Evolutionary conservation across 345 rosid species (phyloP).

Genomic region (Gossypium anomalum): DNA sequence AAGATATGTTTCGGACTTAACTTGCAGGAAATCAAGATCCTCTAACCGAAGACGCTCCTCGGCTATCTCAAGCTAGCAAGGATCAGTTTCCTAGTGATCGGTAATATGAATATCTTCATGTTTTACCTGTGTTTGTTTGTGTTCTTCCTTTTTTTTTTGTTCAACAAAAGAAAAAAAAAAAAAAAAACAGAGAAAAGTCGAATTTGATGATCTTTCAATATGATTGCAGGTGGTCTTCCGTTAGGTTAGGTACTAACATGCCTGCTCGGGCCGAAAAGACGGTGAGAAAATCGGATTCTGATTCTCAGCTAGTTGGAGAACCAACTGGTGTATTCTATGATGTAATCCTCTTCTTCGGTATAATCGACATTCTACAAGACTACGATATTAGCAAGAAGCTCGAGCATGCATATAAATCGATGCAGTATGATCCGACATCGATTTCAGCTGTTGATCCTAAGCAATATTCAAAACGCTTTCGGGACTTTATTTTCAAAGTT

Average conservation of each 20-base stretch:
- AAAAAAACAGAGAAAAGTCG: not conserved
- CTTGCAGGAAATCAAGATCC: slow-evolving; percentile 42
- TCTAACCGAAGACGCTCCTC: slow-evolving; percentile 21
- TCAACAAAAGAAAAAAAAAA: not conserved
- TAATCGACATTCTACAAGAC: slow-evolving; percentile 95
- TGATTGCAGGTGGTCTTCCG: slow-evolving; percentile 57
- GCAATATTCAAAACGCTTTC: slow-evolving; percentile 85
- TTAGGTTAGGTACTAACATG: slow-evolving; percentile 73
- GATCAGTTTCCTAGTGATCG: slow-evolving; percentile 57
- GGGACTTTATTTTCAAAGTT: slow-evolving; percentile 76
- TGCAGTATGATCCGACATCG: slow-evolving; percentile 91
- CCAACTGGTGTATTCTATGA: slow-evolving; percentile 78
- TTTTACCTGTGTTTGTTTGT: not conserved
- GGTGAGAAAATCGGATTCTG: slow-evolving; percentile 55
- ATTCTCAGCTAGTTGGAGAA: slow-evolving; percentile 76
- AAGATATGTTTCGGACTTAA: slow-evolving; percentile 10
- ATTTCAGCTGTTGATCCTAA: slow-evolving; percentile 98
- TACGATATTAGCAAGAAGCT: slow-evolving; percentile 98
- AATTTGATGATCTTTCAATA: not conserved
- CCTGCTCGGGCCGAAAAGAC: slow-evolving; percentile 76
- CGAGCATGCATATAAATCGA: slow-evolving; percentile 96
- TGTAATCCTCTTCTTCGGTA: slow-evolving; percentile 73
- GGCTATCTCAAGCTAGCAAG: slow-evolving; percentile 29
- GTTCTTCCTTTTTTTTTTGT: not conserved
- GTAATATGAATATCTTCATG: slow-evolving; percentile 33